These are phyloP conservation scores for Lagenaria siceraria DNA, from an alignment of 306 rosid species.

Conservation along the genomic window DNA sequence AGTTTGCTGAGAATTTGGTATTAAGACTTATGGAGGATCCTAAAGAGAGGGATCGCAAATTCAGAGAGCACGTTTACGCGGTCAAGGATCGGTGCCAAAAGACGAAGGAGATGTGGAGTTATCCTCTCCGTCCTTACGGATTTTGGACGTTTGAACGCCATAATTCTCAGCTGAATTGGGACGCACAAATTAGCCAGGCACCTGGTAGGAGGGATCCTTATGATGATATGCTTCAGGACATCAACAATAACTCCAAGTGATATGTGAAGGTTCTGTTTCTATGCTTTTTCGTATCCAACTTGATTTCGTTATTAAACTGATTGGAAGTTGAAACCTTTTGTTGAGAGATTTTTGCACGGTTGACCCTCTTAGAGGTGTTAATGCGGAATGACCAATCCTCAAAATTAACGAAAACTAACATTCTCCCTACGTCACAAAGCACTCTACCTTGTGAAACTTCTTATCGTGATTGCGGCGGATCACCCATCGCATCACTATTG, in stretches of 20 bases:
- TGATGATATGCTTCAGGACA: slow-evolving; percentile 59
- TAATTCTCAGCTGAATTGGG: slow-evolving; percentile 80
- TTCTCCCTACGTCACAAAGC: too few species aligned
- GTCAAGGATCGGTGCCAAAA: slow-evolving; percentile 46
- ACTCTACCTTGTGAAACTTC: too few species aligned
- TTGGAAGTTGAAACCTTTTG: neutral
- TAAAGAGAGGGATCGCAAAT: slow-evolving; percentile 73
- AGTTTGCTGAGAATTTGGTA: slow-evolving; percentile 78
- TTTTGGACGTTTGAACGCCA: slow-evolving; percentile 98
- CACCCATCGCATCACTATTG: too few species aligned
- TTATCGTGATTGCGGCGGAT: too few species aligned
- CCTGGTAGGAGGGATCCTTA: slow-evolving; percentile 86
- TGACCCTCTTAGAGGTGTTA: too few species aligned
- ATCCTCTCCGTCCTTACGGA: slow-evolving; percentile 78
- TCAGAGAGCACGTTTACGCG: slow-evolving; percentile 55
- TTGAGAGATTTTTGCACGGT: neutral
- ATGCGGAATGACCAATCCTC: too few species aligned
- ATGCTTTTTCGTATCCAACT: neutral
- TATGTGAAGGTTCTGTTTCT: neutral
- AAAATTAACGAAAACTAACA: too few species aligned
- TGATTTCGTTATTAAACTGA: neutral
- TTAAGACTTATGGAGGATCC: slow-evolving; percentile 89
- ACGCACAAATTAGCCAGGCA: slow-evolving; percentile 83
- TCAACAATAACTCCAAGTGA: slow-evolving; percentile 28
- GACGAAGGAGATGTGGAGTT: slow-evolving; percentile 90